These are phyloP conservation scores for Pestalotiopsis sp. DNA, from an alignment of 2,329 filamentous ascomycete species.

Conservation along the genomic window DNA sequence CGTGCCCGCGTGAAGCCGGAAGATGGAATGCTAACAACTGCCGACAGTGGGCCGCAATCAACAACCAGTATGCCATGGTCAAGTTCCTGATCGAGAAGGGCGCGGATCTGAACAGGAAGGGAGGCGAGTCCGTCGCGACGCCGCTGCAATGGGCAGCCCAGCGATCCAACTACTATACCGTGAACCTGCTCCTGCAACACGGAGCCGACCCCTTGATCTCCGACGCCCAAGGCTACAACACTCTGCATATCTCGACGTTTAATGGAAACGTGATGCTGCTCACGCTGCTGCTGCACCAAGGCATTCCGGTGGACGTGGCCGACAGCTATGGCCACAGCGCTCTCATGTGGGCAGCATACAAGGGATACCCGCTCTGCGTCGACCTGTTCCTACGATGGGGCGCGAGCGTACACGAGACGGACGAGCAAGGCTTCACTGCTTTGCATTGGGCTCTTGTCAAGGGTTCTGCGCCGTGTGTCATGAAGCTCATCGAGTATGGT, in stretches of 20 bases:
- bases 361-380: constrained; percentile 89
- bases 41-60: constrained; percentile 92
- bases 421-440: constrained; percentile 92
- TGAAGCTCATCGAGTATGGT: constrained; percentile 94
- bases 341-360: constrained; percentile 99
- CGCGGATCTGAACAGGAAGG: constrained; percentile 91
- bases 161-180: constrained; percentile 93
- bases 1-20: neutral
- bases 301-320: constrained; percentile 88
- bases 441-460: constrained; percentile 97
- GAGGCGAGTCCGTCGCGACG: constrained; percentile 92
- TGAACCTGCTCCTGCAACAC: constrained; percentile 86
- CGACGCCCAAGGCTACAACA: constrained; percentile 96
- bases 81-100: constrained; percentile 85
- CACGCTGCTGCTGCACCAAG: constrained; percentile 87
- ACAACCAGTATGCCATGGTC: constrained; percentile 97
- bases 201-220: constrained; percentile 91
- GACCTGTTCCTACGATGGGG: constrained; percentile 94
- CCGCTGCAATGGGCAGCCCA: constrained; percentile 97
- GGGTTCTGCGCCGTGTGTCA: constrained; percentile 83
- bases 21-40: neutral
- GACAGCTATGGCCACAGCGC: constrained; percentile 91
- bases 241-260: constrained; percentile 94
- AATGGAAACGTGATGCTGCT: constrained; percentile 94
- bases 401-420: constrained; percentile 85